Evolutionary conservation across 192 early-diverging fungal species (phyloP).

Genomic region (Blastocladiella britannica): DNA sequence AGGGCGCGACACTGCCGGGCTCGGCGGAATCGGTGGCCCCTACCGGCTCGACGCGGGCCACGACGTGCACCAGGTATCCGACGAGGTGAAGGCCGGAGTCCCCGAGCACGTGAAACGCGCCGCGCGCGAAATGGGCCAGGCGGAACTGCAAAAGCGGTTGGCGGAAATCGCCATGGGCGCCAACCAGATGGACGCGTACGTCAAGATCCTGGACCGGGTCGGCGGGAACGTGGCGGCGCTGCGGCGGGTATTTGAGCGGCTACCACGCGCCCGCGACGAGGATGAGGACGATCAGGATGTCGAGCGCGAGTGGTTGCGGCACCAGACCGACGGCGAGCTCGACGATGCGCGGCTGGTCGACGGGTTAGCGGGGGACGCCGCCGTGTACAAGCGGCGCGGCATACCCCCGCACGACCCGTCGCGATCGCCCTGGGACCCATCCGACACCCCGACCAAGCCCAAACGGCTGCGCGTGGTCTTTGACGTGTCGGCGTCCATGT

Average conservation of each 20-base stretch:
- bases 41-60: constrained; percentile 21
- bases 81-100: constrained; percentile 16
- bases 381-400: constrained; percentile 29
- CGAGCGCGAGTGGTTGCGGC: constrained; percentile 26
- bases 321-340: constrained; percentile 25
- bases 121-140: constrained; percentile 15
- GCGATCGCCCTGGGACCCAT: neutral
- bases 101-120: constrained; percentile 19
- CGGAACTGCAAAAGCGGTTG: constrained; percentile 17
- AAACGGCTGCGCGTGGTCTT: constrained; percentile 26
- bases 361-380: constrained; percentile 23
- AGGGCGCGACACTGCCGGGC: constrained; percentile 21
- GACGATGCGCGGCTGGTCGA: constrained; percentile 23
- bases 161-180: constrained; percentile 22
- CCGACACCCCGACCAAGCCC: constrained; percentile 13
- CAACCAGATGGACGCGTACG: constrained; percentile 16
- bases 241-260: constrained; percentile 20
- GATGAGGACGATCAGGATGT: too few species aligned
- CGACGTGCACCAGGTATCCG: constrained; percentile 19
- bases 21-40: constrained; percentile 21
- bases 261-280: constrained; percentile 19
- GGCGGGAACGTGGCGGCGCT: constrained; percentile 17
- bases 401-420: constrained; percentile 10
- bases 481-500: constrained; percentile 24
- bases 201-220: constrained; percentile 15